Evolutionary conservation across 1,284 basidiomycete genomes (phyloP), one percentile per base, ranked within the genome.

Genomic region (Marasmius sp.): DNA sequence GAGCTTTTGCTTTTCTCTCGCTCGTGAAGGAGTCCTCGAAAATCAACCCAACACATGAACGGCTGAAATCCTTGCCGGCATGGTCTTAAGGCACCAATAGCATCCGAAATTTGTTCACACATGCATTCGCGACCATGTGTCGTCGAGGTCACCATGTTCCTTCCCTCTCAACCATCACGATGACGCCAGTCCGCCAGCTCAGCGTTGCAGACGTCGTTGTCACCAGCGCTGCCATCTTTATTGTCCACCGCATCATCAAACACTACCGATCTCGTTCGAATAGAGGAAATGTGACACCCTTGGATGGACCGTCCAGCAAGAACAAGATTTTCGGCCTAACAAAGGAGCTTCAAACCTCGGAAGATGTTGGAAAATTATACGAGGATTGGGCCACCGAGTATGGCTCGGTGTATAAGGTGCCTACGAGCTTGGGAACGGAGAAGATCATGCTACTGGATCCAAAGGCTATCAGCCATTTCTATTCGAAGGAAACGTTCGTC

Each of bases 391-490:
- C 75, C 0, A 68, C 72, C 10, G 70, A 81, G 57, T 85, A 84
- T 52, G 85, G 86, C 5, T 69, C 76, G 6, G 82, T 78, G 0
- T 86, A 75, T 64, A 66, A 72, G 49, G 64, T 84, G 22, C 77
- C 83, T 0, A 67, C 68, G 0, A 64, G 71, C 0, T 68, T 87
- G 18, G 83, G 83, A 0, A 65, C 70, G 0, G 74, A 64, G 7
- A 70, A 69, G 20, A 71, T 86, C 20, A 68, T 84, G 3, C 71
- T 88, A 10, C 77, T 76, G 47, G 86, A 88, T 65, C 81, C 84
- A 0, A 85, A 81, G 65, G 86, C 85, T 0, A 72, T 83, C 38
- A 72, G 79, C 0, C 83, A 87, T 63, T 79, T 85, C 59, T 84
- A 81, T 63, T 73, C 76, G 0, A 76, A 74, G 59, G 85, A 85